These are phyloP conservation scores for Solanum peruvianum DNA, from an alignment of 257 asterid genomes.

Conservation along the genomic window DNA sequence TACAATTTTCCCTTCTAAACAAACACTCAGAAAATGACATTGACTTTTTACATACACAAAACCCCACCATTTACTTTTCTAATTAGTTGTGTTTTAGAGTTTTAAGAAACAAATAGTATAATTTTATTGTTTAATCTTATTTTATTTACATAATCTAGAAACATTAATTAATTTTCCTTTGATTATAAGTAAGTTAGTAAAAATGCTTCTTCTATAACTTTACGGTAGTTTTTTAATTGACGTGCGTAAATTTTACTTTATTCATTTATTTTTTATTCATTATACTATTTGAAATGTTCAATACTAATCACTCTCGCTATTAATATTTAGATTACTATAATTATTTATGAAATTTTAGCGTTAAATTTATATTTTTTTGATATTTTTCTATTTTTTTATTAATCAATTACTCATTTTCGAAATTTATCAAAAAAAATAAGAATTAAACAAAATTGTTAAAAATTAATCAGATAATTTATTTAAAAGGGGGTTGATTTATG, in stretches of 20 bases:
- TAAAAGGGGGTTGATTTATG: no score
- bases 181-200: not conserved
- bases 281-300: not conserved
- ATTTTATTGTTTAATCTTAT: not conserved
- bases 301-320: fast-evolving
- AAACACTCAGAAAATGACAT: conserved; percentile 23
- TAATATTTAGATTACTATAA: no score
- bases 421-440: no score
- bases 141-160: not conserved
- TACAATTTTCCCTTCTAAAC: not conserved
- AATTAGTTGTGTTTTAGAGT: not conserved
- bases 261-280: no score
- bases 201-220: no score
- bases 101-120: not conserved
- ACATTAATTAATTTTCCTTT: not conserved
- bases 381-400: no score
- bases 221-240: not conserved
- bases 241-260: no score
- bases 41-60: conserved; percentile 48
- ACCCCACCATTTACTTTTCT: not conserved
- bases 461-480: no score
- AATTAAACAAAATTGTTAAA: no score
- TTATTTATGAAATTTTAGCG: no score
- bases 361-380: no score
- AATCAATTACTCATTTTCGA: no score